These are phyloP conservation scores for Garcileccinum viscosum DNA, from an alignment of 1,284 basidiomycete genomes.

Conservation along the genomic window DNA sequence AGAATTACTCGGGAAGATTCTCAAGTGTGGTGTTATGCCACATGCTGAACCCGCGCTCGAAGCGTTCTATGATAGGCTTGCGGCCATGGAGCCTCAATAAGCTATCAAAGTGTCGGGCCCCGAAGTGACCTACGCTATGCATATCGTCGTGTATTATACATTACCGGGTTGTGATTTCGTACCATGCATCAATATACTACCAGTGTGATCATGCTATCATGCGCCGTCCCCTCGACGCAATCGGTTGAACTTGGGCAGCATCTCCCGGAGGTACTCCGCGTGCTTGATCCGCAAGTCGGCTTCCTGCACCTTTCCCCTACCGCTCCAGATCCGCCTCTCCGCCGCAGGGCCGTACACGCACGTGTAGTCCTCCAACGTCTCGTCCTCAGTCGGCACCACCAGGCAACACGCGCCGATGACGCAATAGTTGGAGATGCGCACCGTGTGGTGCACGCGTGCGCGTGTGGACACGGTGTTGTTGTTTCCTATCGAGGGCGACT, in stretches of 20 bases:
- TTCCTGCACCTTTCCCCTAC: conserved; percentile 84
- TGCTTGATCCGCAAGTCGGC: conserved; percentile 86
- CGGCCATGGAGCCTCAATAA: background rate
- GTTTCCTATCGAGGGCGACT: conserved; percentile 82
- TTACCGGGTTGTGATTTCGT: background rate
- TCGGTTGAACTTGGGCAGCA: conserved; percentile 87
- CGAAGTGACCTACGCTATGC: background rate
- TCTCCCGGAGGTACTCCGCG: conserved; percentile 87
- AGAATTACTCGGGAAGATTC: conserved; percentile 23
- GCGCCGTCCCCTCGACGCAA: conserved; percentile 65
- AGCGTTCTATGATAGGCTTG: conserved; percentile 28
- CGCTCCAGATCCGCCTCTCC: conserved; percentile 83
- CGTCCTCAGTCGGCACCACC: conserved; percentile 75
- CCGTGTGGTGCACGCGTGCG: conserved; percentile 78
- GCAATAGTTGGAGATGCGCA: conserved; percentile 81
- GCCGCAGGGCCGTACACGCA: conserved; percentile 82
- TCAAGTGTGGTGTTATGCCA: conserved; percentile 17
- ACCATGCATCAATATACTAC: background rate
- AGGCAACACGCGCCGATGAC: conserved; percentile 82
- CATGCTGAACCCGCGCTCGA: conserved; percentile 27
- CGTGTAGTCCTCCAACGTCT: conserved; percentile 84
- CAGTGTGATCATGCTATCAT: conserved; percentile 23
- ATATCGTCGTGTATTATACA: background rate
- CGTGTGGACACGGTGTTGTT: conserved; percentile 86
- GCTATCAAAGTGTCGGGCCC: no score